Conservation (phyloP, 1,284 basidiomycete genomes). For the Cutaneotrichosporon spelunceum region DNA sequence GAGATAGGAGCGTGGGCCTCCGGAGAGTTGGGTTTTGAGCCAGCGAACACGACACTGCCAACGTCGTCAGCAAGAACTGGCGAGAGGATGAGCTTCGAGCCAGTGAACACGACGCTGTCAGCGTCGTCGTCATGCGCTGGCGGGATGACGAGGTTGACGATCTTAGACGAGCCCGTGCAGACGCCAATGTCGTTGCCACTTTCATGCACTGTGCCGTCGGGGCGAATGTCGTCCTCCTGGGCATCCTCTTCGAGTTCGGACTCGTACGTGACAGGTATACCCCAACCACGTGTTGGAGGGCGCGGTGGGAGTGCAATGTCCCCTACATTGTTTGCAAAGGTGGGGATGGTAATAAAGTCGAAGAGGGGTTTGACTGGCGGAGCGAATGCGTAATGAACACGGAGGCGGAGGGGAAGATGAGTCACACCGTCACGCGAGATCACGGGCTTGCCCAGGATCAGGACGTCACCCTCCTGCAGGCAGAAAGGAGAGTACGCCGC, state of each 20-base stretch:
- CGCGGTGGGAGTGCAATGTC: background rate
- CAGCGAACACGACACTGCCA: no score
- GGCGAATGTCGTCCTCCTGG: slow-evolving; percentile 7
- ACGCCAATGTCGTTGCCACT: slow-evolving; percentile 1
- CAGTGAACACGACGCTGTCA: background rate
- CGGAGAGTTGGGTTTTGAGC: no score
- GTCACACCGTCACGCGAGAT: slow-evolving; percentile 3
- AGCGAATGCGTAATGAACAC: slow-evolving; percentile 8
- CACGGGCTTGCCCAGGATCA: slow-evolving; percentile 46
- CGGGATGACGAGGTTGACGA: background rate
- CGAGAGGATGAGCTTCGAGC: no score
- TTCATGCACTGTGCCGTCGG: slow-evolving; percentile 5
- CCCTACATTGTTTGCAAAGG: background rate
- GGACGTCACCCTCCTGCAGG: slow-evolving; percentile 27
- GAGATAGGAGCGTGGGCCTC: no score
- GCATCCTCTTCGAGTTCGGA: slow-evolving; percentile 19
- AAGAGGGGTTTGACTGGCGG: slow-evolving; percentile 1
- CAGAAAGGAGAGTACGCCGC: slow-evolving; percentile 19
- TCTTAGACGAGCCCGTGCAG: background rate
- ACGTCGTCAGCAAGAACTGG: no score
- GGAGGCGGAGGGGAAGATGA: slow-evolving; percentile 9
- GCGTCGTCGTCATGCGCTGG: background rate
- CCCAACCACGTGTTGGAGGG: slow-evolving; percentile 13
- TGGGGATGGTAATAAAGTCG: background rate
- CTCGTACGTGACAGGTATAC: slow-evolving; percentile 19